Evolutionary conservation across 1,284 basidiomycete species (phyloP), one percentile per base, ranked within the genome.

Genomic region (Ceratobasidium sp.): DNA sequence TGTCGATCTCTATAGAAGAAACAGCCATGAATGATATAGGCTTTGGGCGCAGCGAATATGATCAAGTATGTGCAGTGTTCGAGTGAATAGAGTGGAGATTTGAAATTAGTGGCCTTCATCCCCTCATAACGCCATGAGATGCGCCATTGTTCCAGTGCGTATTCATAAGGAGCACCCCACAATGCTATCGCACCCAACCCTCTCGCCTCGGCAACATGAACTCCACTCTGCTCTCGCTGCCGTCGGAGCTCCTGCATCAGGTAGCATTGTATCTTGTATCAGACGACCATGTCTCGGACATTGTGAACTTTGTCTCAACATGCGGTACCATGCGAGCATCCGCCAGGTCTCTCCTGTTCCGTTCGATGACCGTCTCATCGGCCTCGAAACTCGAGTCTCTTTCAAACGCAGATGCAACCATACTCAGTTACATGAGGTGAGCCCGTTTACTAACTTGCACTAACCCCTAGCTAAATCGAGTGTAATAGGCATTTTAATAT

Each of bases 211-310:
- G 11, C 49, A 52, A n/a, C 19, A 60, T 60, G 58, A n/a, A 11
- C 16, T 52, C 49, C 8, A 14, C 57, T 7, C 46, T 60, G 16
- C 46, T 60, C 16, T 21, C 29, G 9, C 58, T 60, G 27, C 58
- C 58, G 19, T 36, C 44, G 19, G 58, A 60, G 58, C 58, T 60
- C 58, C 58, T 60, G 13, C 58, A 60, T 44, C 58, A 60, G 11
- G 58, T 60, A 27, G 58, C 58, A 8, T 2, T 25, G n/a, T 36
- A 19, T 21, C 36, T 57, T 29, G 58, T 6, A n/a, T 30, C n/a
- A 19, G 25, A 33, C 33, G 19, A 11, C 33, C 33, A 33, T 16
- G 58, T 30, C 25, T 29, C 58, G 6, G 58, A 60, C 29, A 8
- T 60, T 19, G 13, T 16, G 29, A 60, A 39, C 30, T 50, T 50